A percentile compares a stretch with the other conserved stretches of the same genome.
Evolutionary conservation across 2,329 filamentous ascomycete species (phyloP).

Genomic region (Ophidiomyces ophidiicola): DNA sequence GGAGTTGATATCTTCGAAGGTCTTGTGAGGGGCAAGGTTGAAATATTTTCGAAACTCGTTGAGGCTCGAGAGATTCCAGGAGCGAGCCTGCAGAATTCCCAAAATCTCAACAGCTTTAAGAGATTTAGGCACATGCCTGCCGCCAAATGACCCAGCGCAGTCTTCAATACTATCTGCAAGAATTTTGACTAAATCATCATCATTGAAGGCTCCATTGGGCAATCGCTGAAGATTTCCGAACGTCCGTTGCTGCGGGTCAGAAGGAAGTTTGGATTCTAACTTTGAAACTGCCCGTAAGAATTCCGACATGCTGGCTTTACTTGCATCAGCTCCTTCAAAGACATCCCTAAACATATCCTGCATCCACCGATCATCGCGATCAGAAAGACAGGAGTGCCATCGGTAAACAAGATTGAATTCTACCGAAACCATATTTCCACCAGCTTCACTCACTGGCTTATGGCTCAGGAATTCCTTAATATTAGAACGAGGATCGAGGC

Average conservation of each 20-base stretch:
- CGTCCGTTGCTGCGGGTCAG: slow-evolving; percentile 49
- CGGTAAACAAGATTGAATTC: slow-evolving; percentile 46
- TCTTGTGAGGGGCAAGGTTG: slow-evolving; percentile 45
- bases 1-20: slow-evolving; percentile 48
- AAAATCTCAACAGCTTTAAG: slow-evolving; percentile 66
- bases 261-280: slow-evolving; percentile 44
- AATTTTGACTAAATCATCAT: slow-evolving; percentile 57
- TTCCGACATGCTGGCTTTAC: slow-evolving; percentile 26
- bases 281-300: slow-evolving; percentile 39
- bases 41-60: slow-evolving; percentile 53
- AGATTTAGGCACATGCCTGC: slow-evolving; percentile 56
- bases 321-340: slow-evolving; percentile 15
- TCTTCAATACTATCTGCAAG: slow-evolving; percentile 54
- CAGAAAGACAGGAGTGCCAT: slow-evolving; percentile 52
- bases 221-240: slow-evolving; percentile 52
- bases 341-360: slow-evolving; percentile 45
- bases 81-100: slow-evolving; percentile 62
- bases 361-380: slow-evolving; percentile 61
- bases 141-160: slow-evolving; percentile 56
- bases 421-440: slow-evolving; percentile 41
- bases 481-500: slow-evolving; percentile 33
- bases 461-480: slow-evolving; percentile 18
- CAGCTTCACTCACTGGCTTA: slow-evolving; percentile 28
- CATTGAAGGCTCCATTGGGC: slow-evolving; percentile 50
- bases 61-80: slow-evolving; percentile 43